phyloP scores from a whole-genome alignment of 1,284 basidiomycete genomes.

The Ganoderma sp. region DNA sequence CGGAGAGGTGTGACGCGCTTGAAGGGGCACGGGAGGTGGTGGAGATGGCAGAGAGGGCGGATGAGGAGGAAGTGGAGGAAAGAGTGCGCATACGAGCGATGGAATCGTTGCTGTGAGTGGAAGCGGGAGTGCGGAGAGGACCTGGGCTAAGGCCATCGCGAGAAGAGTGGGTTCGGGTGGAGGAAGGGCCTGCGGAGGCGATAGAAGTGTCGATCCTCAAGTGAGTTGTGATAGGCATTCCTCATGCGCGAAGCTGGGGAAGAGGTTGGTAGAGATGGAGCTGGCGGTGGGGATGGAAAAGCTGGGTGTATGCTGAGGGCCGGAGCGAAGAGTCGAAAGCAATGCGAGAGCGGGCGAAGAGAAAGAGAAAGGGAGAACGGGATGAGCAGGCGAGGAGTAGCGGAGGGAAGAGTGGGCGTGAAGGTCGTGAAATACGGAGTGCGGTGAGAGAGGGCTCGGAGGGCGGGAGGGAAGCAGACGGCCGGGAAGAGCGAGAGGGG shows the following conservation, averaged over 20 bases:
- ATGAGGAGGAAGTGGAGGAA: slow-evolving; percentile 39
- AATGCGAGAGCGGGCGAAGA: slow-evolving; percentile 24
- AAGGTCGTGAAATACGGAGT: slow-evolving; percentile 28
- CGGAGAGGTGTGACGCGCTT: slow-evolving; percentile 28
- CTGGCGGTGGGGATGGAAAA: background rate
- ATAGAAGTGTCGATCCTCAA: slow-evolving; percentile 56
- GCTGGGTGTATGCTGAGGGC: slow-evolving; percentile 4
- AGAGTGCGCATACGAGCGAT: slow-evolving; percentile 31
- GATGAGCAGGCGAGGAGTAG: slow-evolving; percentile 22
- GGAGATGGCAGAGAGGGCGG: slow-evolving; percentile 33
- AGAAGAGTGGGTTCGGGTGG: slow-evolving; percentile 34
- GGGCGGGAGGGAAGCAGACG: slow-evolving; percentile 19
- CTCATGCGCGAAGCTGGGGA: slow-evolving; percentile 12
- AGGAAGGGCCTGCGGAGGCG: slow-evolving; percentile 44
- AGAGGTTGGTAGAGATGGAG: slow-evolving; percentile 8
- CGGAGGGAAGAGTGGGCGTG: slow-evolving; percentile 14
- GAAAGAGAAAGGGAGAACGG: slow-evolving; percentile 16
- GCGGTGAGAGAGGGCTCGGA: slow-evolving; percentile 22
- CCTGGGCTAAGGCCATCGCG: slow-evolving; percentile 22
- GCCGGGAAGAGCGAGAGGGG: slow-evolving; percentile 19
- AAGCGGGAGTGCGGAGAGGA: slow-evolving; percentile 26
- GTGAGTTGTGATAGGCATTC: slow-evolving; percentile 46
- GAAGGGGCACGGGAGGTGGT: slow-evolving; percentile 28
- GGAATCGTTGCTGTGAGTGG: slow-evolving; percentile 31
- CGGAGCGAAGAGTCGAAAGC: slow-evolving; percentile 18